These are phyloP conservation scores for Ogataea pilisensis DNA, from an alignment of 805 yeast genomes.

Conservation along the genomic window DNA sequence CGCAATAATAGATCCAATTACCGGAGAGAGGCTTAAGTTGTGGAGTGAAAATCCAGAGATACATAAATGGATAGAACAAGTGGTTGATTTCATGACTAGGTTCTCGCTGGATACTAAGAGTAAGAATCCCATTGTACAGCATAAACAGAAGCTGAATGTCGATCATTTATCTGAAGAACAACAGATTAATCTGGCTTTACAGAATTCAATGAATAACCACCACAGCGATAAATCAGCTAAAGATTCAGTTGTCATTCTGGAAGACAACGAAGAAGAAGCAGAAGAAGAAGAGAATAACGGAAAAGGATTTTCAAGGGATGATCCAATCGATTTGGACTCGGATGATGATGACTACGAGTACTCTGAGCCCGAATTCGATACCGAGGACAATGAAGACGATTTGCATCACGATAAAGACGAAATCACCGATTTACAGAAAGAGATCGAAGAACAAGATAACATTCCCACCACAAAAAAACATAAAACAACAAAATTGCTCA, in stretches of 20 bases:
- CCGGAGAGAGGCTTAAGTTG: conserved; percentile 80
- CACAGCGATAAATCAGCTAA: conserved; percentile 19
- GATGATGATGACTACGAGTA: conserved; percentile 10
- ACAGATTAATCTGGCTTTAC: conserved; percentile 72
- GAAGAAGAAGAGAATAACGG: conserved; percentile 5
- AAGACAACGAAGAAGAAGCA: conserved; percentile 27
- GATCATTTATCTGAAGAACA: conserved; percentile 74
- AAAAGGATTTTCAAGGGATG: conserved; percentile 17
- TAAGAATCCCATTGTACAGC: conserved; percentile 62
- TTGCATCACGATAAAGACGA: conserved; percentile 5
- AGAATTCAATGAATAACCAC: conserved; percentile 49
- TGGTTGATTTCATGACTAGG: conserved; percentile 60
- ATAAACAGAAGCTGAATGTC: conserved; percentile 58
- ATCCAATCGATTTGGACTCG: conserved; percentile 16
- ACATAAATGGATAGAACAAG: conserved; percentile 59
- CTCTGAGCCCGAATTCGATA: conserved; percentile 6
- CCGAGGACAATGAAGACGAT: conserved; percentile 22
- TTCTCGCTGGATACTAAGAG: conserved; percentile 63
- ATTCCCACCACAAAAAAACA: conserved; percentile 1
- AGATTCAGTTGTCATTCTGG: conserved; percentile 24
- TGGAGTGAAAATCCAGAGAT: conserved; percentile 73
- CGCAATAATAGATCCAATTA: conserved; percentile 88
- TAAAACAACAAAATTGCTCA: no score
- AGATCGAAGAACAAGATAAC: background rate
- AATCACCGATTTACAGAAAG: background rate